phyloP scores from a whole-genome alignment of 2,329 filamentous ascomycete genomes.

The Ophiostoma triangulosporum region DNA sequence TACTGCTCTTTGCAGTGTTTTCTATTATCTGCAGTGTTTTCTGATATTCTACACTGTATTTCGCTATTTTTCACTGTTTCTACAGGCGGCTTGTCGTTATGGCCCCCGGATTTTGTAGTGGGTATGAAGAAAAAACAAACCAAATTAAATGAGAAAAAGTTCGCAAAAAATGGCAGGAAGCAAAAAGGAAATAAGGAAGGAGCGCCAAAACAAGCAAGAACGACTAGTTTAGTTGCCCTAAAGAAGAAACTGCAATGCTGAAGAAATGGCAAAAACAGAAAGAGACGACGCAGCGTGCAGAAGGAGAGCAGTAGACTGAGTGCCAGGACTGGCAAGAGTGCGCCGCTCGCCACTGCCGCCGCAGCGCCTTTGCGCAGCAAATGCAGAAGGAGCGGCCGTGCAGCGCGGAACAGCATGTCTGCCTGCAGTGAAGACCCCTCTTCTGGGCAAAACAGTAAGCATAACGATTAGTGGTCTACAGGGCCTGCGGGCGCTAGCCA shows the following conservation, averaged over 20 bases:
- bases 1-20: too few relatives aligned
- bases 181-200: background rate
- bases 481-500: background rate
- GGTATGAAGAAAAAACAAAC: constrained; percentile 2
- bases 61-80: background rate
- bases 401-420: too few relatives aligned
- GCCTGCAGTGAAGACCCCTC: too few relatives aligned
- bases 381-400: background rate
- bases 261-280: background rate
- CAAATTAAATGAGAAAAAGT: constrained; percentile 2
- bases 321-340: background rate
- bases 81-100: constrained; percentile 3
- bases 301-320: background rate
- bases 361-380: background rate
- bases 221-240: background rate
- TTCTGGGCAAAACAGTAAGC: too few relatives aligned
- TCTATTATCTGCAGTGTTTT: too few relatives aligned
- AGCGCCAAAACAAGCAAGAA: background rate
- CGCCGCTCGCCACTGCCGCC: background rate
- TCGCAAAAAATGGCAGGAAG: background rate
- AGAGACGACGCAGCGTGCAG: background rate
- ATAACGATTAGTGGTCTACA: background rate
- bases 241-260: background rate
- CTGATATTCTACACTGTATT: too few relatives aligned
- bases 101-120: constrained; percentile 9